Conservation (phyloP, 257 asterid species). For the Primulina huaijiensis region DNA sequence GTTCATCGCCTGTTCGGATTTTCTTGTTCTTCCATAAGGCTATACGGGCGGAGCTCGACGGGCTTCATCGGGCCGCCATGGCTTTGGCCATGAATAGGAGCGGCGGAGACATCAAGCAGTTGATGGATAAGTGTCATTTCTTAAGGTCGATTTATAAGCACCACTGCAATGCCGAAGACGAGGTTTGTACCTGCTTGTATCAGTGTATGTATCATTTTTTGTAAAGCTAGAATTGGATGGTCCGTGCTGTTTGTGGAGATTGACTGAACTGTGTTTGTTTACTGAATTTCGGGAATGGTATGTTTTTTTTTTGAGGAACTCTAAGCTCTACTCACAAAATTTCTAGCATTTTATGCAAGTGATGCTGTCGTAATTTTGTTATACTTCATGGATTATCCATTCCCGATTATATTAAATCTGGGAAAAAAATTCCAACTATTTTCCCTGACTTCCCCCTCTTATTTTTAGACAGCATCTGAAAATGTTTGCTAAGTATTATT, state of each 20-base stretch:
- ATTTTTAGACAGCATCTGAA: not conserved
- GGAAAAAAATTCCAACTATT: conserved; percentile 7
- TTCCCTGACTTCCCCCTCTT: conserved; percentile 8
- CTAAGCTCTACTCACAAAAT: conserved; percentile 14
- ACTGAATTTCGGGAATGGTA: conserved; percentile 9
- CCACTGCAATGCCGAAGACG: conserved; percentile 95
- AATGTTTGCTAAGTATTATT: not conserved
- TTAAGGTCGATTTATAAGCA: conserved; percentile 77
- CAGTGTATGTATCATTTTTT: conserved; percentile 9
- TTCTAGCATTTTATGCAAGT: not conserved
- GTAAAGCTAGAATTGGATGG: conserved; percentile 6
- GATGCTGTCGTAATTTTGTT: not conserved
- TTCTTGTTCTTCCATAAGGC: conserved; percentile 79
- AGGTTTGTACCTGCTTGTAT: conserved; percentile 39
- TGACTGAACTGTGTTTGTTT: conserved; percentile 5
- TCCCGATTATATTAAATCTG: not conserved
- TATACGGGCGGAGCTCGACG: conserved; percentile 71
- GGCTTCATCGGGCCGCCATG: conserved; percentile 66
- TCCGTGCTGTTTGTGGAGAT: not conserved
- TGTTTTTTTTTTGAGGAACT: conserved; percentile 15
- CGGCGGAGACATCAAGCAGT: conserved; percentile 63
- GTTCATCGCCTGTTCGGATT: conserved; percentile 76
- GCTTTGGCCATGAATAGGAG: conserved; percentile 54
- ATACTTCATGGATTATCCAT: conserved; percentile 3
- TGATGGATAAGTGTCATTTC: conserved; percentile 61